Conservation (phyloP, 2,329 filamentous ascomycete species). For the Colletotrichum filicis region DNA sequence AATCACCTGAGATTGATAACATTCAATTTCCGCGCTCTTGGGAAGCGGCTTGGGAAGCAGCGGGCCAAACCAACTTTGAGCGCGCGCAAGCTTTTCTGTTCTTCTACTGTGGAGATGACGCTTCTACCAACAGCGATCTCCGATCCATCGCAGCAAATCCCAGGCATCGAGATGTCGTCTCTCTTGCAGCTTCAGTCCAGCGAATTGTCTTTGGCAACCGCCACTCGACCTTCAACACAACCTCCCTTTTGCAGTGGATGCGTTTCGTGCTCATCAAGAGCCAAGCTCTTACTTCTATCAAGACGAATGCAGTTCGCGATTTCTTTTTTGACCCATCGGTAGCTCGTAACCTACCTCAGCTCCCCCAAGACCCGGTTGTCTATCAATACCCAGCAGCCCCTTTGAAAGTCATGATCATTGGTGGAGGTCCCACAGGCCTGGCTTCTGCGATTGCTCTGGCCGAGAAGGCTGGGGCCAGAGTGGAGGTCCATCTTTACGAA, state of each 20-base stretch:
- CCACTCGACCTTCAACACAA: constrained; percentile 42
- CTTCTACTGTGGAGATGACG: constrained; percentile 42
- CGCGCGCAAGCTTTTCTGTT: constrained; percentile 46
- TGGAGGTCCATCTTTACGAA: constrained; percentile 49
- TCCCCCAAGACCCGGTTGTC: constrained; percentile 38
- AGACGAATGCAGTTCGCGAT: constrained; percentile 41
- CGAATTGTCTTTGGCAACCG: constrained; percentile 40
- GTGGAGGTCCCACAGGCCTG: constrained; percentile 39
- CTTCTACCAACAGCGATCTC: constrained; percentile 38
- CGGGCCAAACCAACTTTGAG: constrained; percentile 40
- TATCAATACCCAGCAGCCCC: constrained; percentile 43
- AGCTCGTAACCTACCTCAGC: constrained; percentile 40
- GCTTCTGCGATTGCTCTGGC: constrained; percentile 46
- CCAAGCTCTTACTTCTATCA: constrained; percentile 38
- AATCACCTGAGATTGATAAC: not conserved
- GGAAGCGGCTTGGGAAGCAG: constrained; percentile 19
- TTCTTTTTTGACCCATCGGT: constrained; percentile 50
- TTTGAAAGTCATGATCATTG: constrained; percentile 38
- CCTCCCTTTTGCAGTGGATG: constrained; percentile 44
- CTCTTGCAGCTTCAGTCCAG: constrained; percentile 42
- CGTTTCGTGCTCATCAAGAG: constrained; percentile 48
- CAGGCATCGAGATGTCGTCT: constrained; percentile 38
- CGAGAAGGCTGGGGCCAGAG: constrained; percentile 44
- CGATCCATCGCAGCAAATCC: constrained; percentile 43
- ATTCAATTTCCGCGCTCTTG: constrained; percentile 15